Base-by-base conservation (phyloP, 345 rosid genomes). In the Brassica cretica region DNA sequence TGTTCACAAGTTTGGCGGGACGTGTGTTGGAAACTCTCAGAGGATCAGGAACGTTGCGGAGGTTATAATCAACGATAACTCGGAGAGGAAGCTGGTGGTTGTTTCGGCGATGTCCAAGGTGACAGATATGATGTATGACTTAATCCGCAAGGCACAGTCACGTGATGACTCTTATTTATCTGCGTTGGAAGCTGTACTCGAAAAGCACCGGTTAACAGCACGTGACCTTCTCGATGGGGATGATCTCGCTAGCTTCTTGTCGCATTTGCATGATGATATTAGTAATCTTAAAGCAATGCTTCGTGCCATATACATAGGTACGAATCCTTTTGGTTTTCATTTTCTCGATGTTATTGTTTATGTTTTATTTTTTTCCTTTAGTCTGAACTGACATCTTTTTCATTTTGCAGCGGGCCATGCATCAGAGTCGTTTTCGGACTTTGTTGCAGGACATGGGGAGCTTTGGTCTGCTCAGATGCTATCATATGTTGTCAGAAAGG, bases 51-150 rank as follows among this genome's bases (percentile, higher is more conserved):
- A 90, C 80, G 97, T 91, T 2, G 93, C 96, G 0, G 91, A 90
- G 64, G 84, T 93, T 41, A 85, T 96, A 12, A 68, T 86, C 41
- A 86, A 80, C 15, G 98, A 96, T 84, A 81, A 74, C 62, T 80
- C 91, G 0, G 93, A 93, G 64, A 87, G 89, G 85, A 93, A 93
- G 80, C 85, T 96, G 79, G 88, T 87, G 55, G 91, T 96, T 68
- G 99, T 96, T 32, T 96, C 97, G 3, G 98, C 99, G 5, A 90
- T 96, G 99, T 91, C 99, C 2, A 93, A 93, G 83, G 99, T 96
- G 74, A 96, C 99, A 0, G 99, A 96, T 83, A 91, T 96, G 98
- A 96, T 96, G 95, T 96, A 91, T 76, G 96, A 91, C 74, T 91
- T 96, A 74, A 84, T 96, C 35, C 30, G 80, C 82, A 91, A 86